Percentiles rank a stretch among this genome's conserved stretches.
Conservation (phyloP, 768 basidiomycete species). For the Termitomyces sp. region DNA sequence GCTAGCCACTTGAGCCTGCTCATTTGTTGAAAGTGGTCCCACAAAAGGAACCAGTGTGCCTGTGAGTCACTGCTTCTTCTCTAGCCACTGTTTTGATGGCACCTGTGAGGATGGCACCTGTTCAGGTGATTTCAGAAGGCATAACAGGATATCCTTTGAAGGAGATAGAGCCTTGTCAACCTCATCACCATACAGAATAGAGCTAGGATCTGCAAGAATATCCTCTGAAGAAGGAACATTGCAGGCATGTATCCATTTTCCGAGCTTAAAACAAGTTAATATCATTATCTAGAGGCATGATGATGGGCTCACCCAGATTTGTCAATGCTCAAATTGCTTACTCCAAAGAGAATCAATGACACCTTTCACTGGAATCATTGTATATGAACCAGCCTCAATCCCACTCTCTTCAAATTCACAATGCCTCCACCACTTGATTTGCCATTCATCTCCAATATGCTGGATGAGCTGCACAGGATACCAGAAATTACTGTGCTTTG, state of each 20-base stretch:
- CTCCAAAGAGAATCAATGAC: background rate
- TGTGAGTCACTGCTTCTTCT: background rate
- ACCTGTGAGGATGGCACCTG: background rate
- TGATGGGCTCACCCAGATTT: background rate
- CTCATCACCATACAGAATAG: background rate
- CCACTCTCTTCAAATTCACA: background rate
- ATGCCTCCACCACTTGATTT: no score
- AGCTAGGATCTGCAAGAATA: background rate
- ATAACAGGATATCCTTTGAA: background rate
- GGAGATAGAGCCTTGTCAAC: background rate
- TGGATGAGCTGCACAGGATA: no score
- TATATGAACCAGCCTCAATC: no score
- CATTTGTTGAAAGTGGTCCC: background rate
- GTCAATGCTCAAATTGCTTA: background rate
- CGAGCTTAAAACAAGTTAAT: background rate
- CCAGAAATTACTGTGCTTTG: no score
- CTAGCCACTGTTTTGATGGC: background rate
- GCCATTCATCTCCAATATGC: no score
- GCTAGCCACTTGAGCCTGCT: background rate
- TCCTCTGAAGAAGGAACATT: background rate
- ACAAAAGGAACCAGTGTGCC: background rate
- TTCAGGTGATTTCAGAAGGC: no score
- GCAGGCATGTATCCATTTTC: background rate
- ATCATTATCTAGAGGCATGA: no score
- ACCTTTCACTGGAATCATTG: no score